Evolutionary conservation across 345 rosid genomes (phyloP).

Genomic region (Melastoma malabathricum): DNA sequence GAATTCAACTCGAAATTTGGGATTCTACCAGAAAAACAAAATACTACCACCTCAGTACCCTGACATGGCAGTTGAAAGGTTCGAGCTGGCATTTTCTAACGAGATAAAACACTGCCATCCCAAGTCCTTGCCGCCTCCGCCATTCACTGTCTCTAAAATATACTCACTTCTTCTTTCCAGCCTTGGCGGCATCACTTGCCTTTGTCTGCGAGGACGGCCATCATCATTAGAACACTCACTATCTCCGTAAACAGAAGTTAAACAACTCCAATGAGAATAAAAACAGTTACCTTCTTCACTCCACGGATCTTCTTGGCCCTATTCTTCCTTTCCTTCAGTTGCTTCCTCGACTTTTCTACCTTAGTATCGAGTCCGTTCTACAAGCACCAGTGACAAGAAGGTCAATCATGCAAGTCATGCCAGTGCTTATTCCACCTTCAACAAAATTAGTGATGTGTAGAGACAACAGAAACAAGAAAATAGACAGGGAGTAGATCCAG

Average conservation of each 20-base stretch:
- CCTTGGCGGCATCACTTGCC: constrained; percentile 41
- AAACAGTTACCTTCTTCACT: constrained; percentile 31
- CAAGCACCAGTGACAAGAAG: constrained; percentile 1
- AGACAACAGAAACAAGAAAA: too few species aligned
- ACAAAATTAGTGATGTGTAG: too few species aligned
- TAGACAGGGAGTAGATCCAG: too few species aligned
- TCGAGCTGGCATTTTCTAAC: constrained; percentile 1
- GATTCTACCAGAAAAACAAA: too few species aligned
- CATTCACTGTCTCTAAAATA: background rate
- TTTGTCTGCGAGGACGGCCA: constrained; percentile 19
- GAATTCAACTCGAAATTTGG: too few species aligned
- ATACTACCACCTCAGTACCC: too few species aligned
- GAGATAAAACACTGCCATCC: constrained; percentile 1
- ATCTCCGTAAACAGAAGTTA: background rate
- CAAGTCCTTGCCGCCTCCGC: background rate
- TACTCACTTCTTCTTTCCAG: constrained; percentile 37
- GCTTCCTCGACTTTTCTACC: constrained; percentile 40
- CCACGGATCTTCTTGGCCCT: constrained; percentile 41
- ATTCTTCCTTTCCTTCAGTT: constrained; percentile 42
- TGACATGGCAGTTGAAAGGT: background rate
- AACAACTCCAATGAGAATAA: background rate
- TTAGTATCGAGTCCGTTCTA: constrained; percentile 39
- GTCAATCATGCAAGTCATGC: background rate
- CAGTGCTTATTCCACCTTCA: too few species aligned
- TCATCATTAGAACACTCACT: background rate